Evolutionary conservation across 1,139 yeast species (phyloP), one percentile per base, ranked within the genome.

Genomic region (Sugiyamaella novakii): DNA sequence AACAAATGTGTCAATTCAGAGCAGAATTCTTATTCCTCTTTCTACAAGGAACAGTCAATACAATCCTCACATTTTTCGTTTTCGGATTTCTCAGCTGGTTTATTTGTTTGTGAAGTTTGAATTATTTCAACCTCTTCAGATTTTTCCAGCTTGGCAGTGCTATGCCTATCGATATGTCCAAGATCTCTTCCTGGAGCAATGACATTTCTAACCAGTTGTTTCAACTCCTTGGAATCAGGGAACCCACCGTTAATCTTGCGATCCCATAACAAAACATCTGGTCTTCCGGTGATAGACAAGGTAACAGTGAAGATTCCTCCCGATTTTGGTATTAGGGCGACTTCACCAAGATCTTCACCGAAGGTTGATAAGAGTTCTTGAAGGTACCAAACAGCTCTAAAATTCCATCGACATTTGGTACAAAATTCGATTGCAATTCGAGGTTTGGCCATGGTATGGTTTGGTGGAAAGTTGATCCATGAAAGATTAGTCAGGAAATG

Each of bases 381-480:
- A 19, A 76, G 69, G 53, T 80, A 80, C 87, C 87, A 82, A 0
- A 81, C 74, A 1, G 86, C 84, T n/a, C 87, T 67, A 22, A 81
- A 69, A 55, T 79, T 77, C 87, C 87, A 81, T 54, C 79, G 77
- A 66, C 87, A 81, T 58, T 72, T 75, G 12, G 81, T 79, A 60
- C 87, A 81, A 62, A 80, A 81, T 50, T 72, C 66, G 44, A 81
- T 80, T 7, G 76, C 65, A 2, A 81, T 72, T 15, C 79, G 66
- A 0, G 84, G 84, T 49, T 66, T 41, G n/a, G n/a, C n/a, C n/a
- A n/a, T n/a, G n/a, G n/a, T n/a, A n/a, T n/a, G n/a, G n/a, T n/a
- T n/a, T n/a, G n/a, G n/a, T n/a, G n/a, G n/a, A n/a, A n/a, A n/a
- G n/a, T n/a, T n/a, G n/a, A n/a, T n/a, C n/a, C n/a, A n/a, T n/a